Evolutionary conservation across 306 rosid species (phyloP).

Genomic region (Hippophae gyantsensis): DNA sequence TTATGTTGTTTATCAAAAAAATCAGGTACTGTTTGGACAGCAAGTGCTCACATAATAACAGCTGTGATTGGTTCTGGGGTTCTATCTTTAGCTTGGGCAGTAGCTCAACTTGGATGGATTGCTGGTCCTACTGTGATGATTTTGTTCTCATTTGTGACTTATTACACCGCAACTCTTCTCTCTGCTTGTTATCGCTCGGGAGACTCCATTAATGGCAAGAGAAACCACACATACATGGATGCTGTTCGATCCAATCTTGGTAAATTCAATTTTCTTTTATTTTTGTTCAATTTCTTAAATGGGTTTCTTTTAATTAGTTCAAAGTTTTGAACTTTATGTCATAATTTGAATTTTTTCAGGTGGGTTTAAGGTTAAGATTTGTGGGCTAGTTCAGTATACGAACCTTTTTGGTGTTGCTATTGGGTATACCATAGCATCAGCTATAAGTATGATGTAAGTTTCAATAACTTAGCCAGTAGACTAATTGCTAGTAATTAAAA

Average conservation of each 20-base stretch:
- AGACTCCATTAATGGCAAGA: slow-evolving; percentile 57
- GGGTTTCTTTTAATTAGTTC: slow-evolving; percentile 4
- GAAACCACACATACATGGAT: slow-evolving; percentile 84
- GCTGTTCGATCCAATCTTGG: slow-evolving; percentile 66
- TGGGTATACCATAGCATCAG: slow-evolving; percentile 73
- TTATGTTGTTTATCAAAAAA: not conserved
- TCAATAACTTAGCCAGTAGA: not conserved
- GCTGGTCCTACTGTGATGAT: slow-evolving; percentile 74
- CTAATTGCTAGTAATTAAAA: not conserved
- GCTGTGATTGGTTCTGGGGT: slow-evolving; percentile 92
- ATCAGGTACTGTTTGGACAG: slow-evolving; percentile 65
- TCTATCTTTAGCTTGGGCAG: slow-evolving; percentile 71
- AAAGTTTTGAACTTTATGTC: not conserved
- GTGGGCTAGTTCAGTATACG: slow-evolving; percentile 70
- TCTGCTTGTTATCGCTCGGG: slow-evolving; percentile 65
- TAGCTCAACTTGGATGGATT: slow-evolving; percentile 88
- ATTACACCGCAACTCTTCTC: slow-evolving; percentile 66
- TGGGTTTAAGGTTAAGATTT: slow-evolving; percentile 49
- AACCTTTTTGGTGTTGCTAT: slow-evolving; percentile 64
- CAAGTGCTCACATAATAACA: slow-evolving; percentile 76
- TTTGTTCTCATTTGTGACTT: slow-evolving; percentile 67
- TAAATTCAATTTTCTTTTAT: slow-evolving; percentile 4
- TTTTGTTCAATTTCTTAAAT: not conserved
- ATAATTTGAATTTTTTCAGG: slow-evolving; percentile 27
- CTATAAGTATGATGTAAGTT: slow-evolving; percentile 69